These are phyloP conservation scores for Kwoniella shivajii DNA, from an alignment of 1,284 basidiomycete genomes.

Conservation along the genomic window DNA sequence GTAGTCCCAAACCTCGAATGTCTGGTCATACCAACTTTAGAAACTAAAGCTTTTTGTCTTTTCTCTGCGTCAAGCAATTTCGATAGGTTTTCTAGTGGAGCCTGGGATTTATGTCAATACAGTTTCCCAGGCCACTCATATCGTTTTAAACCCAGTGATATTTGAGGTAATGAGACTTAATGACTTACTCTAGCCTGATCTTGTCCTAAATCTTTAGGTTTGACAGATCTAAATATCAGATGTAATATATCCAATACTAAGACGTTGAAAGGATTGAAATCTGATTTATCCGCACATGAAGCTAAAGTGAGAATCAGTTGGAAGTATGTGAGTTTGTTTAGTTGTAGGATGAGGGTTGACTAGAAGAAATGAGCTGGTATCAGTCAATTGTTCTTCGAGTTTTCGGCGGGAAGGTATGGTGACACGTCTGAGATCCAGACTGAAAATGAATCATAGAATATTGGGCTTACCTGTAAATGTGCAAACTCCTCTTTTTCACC, in stretches of 20 bases:
- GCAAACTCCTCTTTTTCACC: constrained; percentile 75
- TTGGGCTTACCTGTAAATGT: constrained; percentile 62
- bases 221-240: constrained; percentile 76
- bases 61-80: constrained; percentile 73
- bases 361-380: constrained; percentile 19
- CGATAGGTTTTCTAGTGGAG: constrained; percentile 64
- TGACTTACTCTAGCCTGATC: constrained; percentile 69
- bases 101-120: constrained; percentile 51
- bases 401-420: no score
- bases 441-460: no score
- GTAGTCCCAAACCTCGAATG: constrained; percentile 95
- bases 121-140: background rate
- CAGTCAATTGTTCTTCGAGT: no score
- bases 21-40: constrained; percentile 61
- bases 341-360: constrained; percentile 69
- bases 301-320: constrained; percentile 81
- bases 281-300: constrained; percentile 69
- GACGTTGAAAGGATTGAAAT: constrained; percentile 81
- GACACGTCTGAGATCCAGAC: background rate
- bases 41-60: constrained; percentile 61
- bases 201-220: constrained; percentile 63
- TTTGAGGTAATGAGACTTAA: constrained; percentile 3
- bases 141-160: background rate
- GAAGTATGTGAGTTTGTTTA: constrained; percentile 72
- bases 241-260: constrained; percentile 87